Evolutionary conservation across 345 rosid genomes (phyloP), one percentile per base, ranked within the genome.

Genomic region (Pistacia vera): DNA sequence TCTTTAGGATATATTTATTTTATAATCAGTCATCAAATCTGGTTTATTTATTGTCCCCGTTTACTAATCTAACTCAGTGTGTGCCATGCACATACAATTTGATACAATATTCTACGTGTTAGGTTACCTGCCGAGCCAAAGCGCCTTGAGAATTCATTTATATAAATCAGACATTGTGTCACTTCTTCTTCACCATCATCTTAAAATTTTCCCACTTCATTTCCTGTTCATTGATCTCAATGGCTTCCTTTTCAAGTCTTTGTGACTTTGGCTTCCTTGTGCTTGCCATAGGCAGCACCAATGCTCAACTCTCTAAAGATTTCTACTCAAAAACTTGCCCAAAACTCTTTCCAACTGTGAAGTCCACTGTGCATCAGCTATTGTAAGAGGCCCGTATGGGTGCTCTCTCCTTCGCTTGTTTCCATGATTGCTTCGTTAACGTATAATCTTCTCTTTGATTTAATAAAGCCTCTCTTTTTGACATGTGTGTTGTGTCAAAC

Each of bases 361-460:
- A 71, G 76, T 75, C 96, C 0, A 70, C 77, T 16, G 83, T 92
- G 44, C 82, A 68, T 81, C 93, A 2, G 96, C 98, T 44, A 79
- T 95, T n/a, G 63, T 18, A 4, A 85, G 88, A 93, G 83, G 65
- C 88, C 51, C 79, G 94, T 5, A 85, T 87, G 81, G 97, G 97
- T 4, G 99, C 97, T 93, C 97, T 18, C 76, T 95, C 56, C 89
- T 95, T 74, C 97, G 98, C 68, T 80, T 95, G 71, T 87, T 95
- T 93, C 90, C 98, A 93, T 16, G 98, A 95, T 55, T 95, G 98
- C 75, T 95, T 95, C 60, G 98, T 95, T 75, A 95, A 93, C 57
- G 98, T 95, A 82, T 44, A 66, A 3, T 22, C 17, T 35, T 70
- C 66, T 17, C 13, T 48, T 46, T 17, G 2, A 4, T 59, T 61